Evolutionary conservation across 371 early-diverging fungal species (phyloP), one percentile per base, ranked within the genome.

Genomic region (Lichtheimia hyalospora): DNA sequence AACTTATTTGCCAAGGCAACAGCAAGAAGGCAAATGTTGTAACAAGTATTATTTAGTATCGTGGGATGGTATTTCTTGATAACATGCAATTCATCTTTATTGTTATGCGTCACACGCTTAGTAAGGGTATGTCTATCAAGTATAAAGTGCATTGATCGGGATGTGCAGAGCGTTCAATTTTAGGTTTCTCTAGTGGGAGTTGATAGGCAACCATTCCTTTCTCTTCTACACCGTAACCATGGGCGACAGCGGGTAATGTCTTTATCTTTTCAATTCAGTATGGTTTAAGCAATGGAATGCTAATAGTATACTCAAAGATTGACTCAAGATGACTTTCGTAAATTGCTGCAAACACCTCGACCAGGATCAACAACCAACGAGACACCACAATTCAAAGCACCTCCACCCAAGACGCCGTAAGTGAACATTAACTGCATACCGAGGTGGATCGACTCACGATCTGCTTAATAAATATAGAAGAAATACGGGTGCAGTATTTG

Each of bases 251-350:
- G 53, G 53, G 53, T 53, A 53, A 24, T 23, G 24, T 27, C 14
- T 34, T 8, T 40, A 34, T 3, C 15, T 23, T 6, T 54, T 21
- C 55, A 18, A 27, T n/a, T 20, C 2, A 10, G 39, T 24, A 21
- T 10, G 8, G 18, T 23, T 21, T 0, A 24, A n/a, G n/a, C 6
- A 15, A 18, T 24, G 2, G 12, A 10, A 16, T 3, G 8, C 65
- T 34, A 34, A 34, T 34, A 34, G 1, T 8, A 34, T 34, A 34
- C 34, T 8, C 10, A 8, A 5, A 86, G 88, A 34, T 68, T 90
- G 43, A 86, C 71, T 21, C 93, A 92, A 70, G 90, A 91, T 61
- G 93, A 92, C 63, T 92, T 92, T 66, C 79, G 92, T 42, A 86
- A 83, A 51, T 68, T 92, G n/a, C 64, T 92, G 43, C 84, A 88